These are phyloP conservation scores for Malus hybrid DNA, from an alignment of 331 rosid species.

Conservation along the genomic window DNA sequence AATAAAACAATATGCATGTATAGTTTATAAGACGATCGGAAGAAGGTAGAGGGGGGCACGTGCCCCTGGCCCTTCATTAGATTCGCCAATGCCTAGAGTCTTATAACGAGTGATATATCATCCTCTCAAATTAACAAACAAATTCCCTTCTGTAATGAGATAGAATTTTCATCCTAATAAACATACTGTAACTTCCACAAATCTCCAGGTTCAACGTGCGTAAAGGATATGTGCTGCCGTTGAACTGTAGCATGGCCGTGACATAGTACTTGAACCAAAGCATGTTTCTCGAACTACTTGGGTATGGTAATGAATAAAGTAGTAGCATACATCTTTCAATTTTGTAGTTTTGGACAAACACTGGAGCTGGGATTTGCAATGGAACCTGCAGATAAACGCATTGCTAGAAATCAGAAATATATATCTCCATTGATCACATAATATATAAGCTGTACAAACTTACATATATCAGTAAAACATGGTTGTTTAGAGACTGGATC, in stretches of 20 bases:
- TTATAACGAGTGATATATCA: not conserved
- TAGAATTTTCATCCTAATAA: not conserved
- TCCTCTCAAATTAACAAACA: not conserved
- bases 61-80: too few relatives aligned
- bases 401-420: conserved; percentile 15
- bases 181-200: not conserved
- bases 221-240: conserved; percentile 1
- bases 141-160: not conserved
- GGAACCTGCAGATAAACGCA: conserved; percentile 52
- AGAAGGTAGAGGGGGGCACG: too few relatives aligned
- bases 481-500: conserved; percentile 89
- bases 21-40: too few relatives aligned
- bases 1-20: too few relatives aligned
- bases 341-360: conserved; percentile 64
- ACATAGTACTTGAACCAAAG: not conserved
- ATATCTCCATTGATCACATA: not conserved
- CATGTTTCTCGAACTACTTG: not conserved
- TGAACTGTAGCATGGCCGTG: not conserved
- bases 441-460: conserved; percentile 15
- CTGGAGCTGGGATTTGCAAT: conserved; percentile 45
- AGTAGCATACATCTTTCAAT: conserved; percentile 29
- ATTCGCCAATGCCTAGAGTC: too few relatives aligned
- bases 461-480: conserved; percentile 70
- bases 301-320: not conserved
- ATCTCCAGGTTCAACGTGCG: not conserved